These are phyloP conservation scores for Avena atlantica DNA, from an alignment of 176 grass and related monocot genomes.

Conservation along the genomic window DNA sequence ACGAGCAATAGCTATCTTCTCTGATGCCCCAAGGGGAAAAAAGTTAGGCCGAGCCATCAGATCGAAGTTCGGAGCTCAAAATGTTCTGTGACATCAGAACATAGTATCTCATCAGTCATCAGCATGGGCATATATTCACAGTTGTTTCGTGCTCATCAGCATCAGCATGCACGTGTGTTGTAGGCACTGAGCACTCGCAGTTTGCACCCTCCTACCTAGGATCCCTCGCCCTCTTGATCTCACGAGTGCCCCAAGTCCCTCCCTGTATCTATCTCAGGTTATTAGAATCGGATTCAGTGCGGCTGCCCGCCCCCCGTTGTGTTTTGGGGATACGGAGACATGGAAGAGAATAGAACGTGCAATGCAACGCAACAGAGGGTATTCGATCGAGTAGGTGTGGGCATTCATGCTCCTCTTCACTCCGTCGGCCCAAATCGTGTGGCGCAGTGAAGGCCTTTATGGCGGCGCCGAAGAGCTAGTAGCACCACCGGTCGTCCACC, in stretches of 20 bases:
- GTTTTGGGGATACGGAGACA: conserved; percentile 48
- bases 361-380: conserved; percentile 1
- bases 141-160: too few relatives aligned
- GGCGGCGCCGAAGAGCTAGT: conserved; percentile 32
- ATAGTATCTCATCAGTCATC: too few relatives aligned
- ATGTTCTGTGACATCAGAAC: too few relatives aligned
- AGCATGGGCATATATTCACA: too few relatives aligned
- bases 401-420: conserved; percentile 48
- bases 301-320: conserved; percentile 25
- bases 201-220: conserved; percentile 34
- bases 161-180: too few relatives aligned
- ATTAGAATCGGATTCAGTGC: conserved; percentile 38
- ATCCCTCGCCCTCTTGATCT: conserved; percentile 29
- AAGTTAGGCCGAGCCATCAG: too few relatives aligned
- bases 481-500: conserved; percentile 22
- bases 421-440: conserved; percentile 15
- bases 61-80: too few relatives aligned
- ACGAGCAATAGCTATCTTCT: too few relatives aligned
- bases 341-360: conserved; percentile 32
- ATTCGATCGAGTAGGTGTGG: conserved; percentile 2
- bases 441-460: conserved; percentile 55
- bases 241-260: conserved; percentile 29
- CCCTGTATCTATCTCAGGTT: conserved; percentile 43
- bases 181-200: conserved; percentile 1
- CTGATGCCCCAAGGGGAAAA: too few relatives aligned